Conservation (phyloP, 768 basidiomycete genomes). For the Rhodotorula babjevae region DNA sequence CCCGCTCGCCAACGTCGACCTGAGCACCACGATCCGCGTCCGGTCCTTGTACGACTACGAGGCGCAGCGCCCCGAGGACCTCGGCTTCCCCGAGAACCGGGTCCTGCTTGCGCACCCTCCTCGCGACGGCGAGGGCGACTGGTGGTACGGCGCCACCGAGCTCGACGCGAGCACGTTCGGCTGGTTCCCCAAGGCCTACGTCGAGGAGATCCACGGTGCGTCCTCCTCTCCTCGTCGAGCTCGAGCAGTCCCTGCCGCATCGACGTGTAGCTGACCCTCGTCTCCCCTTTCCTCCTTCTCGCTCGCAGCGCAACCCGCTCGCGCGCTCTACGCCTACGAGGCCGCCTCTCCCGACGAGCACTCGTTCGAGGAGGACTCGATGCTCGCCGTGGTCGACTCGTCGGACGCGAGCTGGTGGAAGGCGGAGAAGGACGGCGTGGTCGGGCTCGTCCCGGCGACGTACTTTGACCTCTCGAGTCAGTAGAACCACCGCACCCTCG, state of each 20-base stretch:
- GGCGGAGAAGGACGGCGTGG: slow-evolving; percentile 74
- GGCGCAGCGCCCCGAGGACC: slow-evolving; percentile 80
- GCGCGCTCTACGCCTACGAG: slow-evolving; percentile 72
- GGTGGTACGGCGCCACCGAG: slow-evolving; percentile 64
- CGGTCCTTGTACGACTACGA: slow-evolving; percentile 79
- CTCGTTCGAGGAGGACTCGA: slow-evolving; percentile 76
- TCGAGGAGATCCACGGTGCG: slow-evolving; percentile 69
- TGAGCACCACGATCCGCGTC: slow-evolving; percentile 49
- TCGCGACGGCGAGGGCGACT: slow-evolving; percentile 70
- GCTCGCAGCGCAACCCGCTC: slow-evolving; percentile 58
- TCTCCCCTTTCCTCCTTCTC: not conserved
- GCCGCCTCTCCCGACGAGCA: slow-evolving; percentile 71
- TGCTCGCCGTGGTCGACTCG: slow-evolving; percentile 70
- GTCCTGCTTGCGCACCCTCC: slow-evolving; percentile 78
- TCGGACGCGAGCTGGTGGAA: slow-evolving; percentile 94
- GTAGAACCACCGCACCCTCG: slow-evolving; percentile 49
- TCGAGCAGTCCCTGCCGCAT: not conserved
- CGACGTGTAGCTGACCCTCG: too few species aligned
- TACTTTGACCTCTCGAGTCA: slow-evolving; percentile 84
- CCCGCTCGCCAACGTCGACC: slow-evolving; percentile 47
- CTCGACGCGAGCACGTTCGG: slow-evolving; percentile 58
- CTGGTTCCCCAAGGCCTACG: slow-evolving; percentile 85
- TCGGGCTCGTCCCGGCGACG: slow-evolving; percentile 85
- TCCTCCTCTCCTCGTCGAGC: slow-evolving; percentile 5
- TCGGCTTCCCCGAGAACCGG: slow-evolving; percentile 75